phyloP scores from a whole-genome alignment of 352 stramenopile species.

The Albugo candida region DNA sequence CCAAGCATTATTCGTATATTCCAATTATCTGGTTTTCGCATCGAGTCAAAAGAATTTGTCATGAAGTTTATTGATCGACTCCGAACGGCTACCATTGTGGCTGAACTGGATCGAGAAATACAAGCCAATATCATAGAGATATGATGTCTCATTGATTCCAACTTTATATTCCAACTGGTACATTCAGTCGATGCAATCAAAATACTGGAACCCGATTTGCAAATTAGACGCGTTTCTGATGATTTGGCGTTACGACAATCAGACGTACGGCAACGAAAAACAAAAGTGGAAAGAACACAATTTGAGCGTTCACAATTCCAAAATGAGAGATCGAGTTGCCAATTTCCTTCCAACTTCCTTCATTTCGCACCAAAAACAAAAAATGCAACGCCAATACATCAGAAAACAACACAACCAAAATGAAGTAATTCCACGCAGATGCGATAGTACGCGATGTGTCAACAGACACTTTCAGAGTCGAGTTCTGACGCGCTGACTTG shows the following conservation, averaged over 20 bases:
- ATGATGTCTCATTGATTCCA: no score
- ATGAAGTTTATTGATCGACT: conserved; percentile 47
- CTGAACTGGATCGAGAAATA: neutral
- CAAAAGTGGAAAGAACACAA: conserved; percentile 63
- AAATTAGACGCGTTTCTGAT: no score
- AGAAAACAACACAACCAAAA: conserved; percentile 62
- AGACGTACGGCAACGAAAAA: conserved; percentile 21
- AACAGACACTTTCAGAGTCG: conserved; percentile 10
- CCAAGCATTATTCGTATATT: conserved; percentile 59
- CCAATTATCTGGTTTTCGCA: conserved; percentile 56
- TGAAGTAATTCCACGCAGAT: conserved; percentile 24
- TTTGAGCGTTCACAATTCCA: conserved; percentile 64
- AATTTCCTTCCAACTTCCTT: conserved; percentile 78
- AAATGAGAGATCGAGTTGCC: conserved; percentile 78
- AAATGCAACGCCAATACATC: conserved; percentile 67
- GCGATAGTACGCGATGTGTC: neutral
- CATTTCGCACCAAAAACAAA: conserved; percentile 61
- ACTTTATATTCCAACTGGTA: no score
- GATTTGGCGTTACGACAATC: neutral
- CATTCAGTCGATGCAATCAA: no score
- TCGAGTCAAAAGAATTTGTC: conserved; percentile 42
- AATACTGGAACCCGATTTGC: no score
- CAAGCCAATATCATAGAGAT: no score
- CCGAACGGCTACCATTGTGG: conserved; percentile 13
- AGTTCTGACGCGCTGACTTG: conserved; percentile 2